A percentile compares a stretch with the other conserved stretches of the same genome.
These are phyloP conservation scores for Elsinoe arachidis DNA, from an alignment of 2,329 filamentous ascomycete genomes.

Conservation along the genomic window DNA sequence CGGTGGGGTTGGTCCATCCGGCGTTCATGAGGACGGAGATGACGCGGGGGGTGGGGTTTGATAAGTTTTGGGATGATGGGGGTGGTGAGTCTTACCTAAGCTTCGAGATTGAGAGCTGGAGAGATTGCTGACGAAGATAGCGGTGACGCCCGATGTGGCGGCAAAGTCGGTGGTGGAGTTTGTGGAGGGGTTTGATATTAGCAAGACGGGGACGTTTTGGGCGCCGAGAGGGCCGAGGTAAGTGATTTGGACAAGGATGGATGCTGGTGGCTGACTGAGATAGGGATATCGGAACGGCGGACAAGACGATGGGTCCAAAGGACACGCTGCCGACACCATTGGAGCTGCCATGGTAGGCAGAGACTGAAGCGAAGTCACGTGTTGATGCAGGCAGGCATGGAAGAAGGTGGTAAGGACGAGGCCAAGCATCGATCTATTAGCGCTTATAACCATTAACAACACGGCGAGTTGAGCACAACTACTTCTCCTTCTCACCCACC, in stretches of 20 bases:
- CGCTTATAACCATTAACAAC: neutral
- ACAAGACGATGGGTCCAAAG: slow-evolving; percentile 50
- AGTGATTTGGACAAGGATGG: slow-evolving; percentile 24
- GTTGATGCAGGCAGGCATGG: no score
- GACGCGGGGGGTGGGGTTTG: slow-evolving; percentile 63
- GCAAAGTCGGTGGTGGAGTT: slow-evolving; percentile 55
- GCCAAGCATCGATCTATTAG: neutral
- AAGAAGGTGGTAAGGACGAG: neutral
- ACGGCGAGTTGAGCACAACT: neutral
- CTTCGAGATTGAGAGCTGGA: neutral
- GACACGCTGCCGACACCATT: slow-evolving; percentile 52
- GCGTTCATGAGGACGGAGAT: slow-evolving; percentile 69
- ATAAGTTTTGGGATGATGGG: slow-evolving; percentile 63
- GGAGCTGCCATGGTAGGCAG: slow-evolving; percentile 53
- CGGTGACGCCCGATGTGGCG: slow-evolving; percentile 59
- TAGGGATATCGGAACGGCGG: slow-evolving; percentile 62
- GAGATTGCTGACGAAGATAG: slow-evolving; percentile 24
- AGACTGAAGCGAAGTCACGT: no score
- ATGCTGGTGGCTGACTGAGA: slow-evolving; percentile 16
- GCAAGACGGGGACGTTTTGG: slow-evolving; percentile 63
- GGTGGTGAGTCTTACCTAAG: slow-evolving; percentile 40
- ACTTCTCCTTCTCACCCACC: neutral
- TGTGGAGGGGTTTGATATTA: slow-evolving; percentile 52
- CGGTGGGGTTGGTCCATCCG: slow-evolving; percentile 60
- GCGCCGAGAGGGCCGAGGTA: slow-evolving; percentile 59